Percentiles rank a stretch among this genome's conserved stretches.
phyloP scores from a whole-genome alignment of 192 early-diverging fungal species.

The Entomortierella beljakovae region DNA sequence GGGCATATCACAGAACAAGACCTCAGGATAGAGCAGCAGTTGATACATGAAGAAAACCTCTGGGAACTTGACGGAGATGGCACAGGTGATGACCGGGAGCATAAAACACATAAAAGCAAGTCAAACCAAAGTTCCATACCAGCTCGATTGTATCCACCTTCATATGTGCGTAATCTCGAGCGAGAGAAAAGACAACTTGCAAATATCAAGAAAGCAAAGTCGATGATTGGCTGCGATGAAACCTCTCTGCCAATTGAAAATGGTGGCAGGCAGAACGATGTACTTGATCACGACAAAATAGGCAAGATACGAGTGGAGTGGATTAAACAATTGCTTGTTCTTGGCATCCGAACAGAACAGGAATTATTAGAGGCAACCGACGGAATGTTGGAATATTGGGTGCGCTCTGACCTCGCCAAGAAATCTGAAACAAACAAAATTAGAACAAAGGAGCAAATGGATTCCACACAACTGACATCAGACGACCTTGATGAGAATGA shows the following conservation, averaged over 20 bases:
- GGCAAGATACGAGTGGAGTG: not conserved
- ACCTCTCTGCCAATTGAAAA: not conserved
- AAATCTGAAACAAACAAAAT: not conserved
- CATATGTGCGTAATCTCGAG: not conserved
- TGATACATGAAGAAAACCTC: not conserved
- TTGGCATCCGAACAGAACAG: constrained; percentile 18
- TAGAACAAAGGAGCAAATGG: constrained; percentile 9
- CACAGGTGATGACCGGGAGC: not conserved
- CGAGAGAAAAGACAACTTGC: not conserved
- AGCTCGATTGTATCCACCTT: constrained; percentile 11
- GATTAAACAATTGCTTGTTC: constrained; percentile 7
- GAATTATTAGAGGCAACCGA: constrained; percentile 16
- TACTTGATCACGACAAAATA: too few relatives aligned
- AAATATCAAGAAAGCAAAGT: constrained; percentile 2
- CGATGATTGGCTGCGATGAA: not conserved
- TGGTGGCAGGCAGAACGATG: too few relatives aligned
- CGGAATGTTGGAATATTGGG: constrained; percentile 14
- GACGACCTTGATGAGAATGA: constrained; percentile 35
- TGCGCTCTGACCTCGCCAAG: not conserved
- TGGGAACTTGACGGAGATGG: not conserved
- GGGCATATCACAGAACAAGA: constrained; percentile 1
- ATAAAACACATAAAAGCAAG: not conserved
- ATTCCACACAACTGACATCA: constrained; percentile 9
- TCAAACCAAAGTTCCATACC: not conserved
- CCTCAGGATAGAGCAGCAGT: not conserved